Evolutionary conservation across 1,284 basidiomycete species (phyloP).

Genomic region (Somion occarium): DNA sequence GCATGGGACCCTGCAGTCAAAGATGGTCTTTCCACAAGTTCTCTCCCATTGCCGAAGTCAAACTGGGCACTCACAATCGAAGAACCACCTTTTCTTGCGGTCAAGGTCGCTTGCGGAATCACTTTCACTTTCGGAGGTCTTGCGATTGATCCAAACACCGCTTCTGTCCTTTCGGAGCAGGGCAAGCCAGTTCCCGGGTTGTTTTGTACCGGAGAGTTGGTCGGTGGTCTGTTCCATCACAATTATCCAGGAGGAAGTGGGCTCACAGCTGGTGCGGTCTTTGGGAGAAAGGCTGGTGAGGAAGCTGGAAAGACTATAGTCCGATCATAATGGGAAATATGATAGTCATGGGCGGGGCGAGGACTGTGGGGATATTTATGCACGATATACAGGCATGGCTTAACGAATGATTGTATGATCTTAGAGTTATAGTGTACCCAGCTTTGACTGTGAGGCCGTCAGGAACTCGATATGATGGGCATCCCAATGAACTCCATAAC

Average conservation of each 20-base stretch:
- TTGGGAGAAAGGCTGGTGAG: constrained; percentile 55
- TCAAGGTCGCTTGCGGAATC: constrained; percentile 63
- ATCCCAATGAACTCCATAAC: too few species aligned
- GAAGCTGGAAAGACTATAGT: constrained; percentile 40
- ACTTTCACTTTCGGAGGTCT: constrained; percentile 71
- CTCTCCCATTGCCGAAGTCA: constrained; percentile 37
- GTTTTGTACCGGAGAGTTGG: constrained; percentile 63
- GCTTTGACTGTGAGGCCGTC: too few species aligned
- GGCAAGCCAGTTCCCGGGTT: constrained; percentile 44
- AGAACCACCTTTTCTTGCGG: constrained; percentile 51
- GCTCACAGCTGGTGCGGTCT: constrained; percentile 61
- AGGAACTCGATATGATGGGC: too few species aligned
- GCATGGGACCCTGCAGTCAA: constrained; percentile 60
- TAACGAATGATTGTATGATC: background rate
- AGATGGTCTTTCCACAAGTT: constrained; percentile 50
- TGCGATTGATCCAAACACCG: constrained; percentile 49
- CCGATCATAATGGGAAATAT: too few species aligned
- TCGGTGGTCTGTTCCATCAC: constrained; percentile 54
- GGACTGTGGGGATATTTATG: too few species aligned
- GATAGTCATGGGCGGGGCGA: too few species aligned
- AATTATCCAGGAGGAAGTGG: constrained; percentile 71
- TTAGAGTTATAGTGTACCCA: too few species aligned
- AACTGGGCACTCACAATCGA: constrained; percentile 61
- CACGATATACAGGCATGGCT: background rate
- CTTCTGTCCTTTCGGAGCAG: constrained; percentile 43